Base-by-base conservation (phyloP, 257 asterid genomes). In the Marsdenia floribunda region DNA sequence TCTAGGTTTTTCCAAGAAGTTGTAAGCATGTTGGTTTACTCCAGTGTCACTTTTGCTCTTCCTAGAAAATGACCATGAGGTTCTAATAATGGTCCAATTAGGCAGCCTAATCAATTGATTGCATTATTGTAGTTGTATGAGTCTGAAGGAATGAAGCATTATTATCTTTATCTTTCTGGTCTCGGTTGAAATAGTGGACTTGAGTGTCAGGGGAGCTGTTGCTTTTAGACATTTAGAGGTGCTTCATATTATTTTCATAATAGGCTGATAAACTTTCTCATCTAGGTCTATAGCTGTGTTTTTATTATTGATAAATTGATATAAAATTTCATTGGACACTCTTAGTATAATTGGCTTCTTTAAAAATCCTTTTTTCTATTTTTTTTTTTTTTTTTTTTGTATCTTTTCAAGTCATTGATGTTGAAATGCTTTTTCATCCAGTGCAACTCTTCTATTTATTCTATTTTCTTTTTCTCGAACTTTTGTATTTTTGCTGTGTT, bases 111-210 rank as follows among this genome's bases (percentile, higher is more conserved):
- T 22, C 60, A 46, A 38, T 38, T 63, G 35, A 58, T 38, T 72
- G 42, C 2, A 49, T 3, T 42, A 60, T 42, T n/a, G n/a, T 60
- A 59, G 26, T 35, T 60, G 19, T 60, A 44, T 26, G 5, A 44
- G 63, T n/a, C 44, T 73, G 76, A 55, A 55, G 61, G 22, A 55
- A 57, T n/a, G 33, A 57, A 57, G 64, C 14, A 22, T 57, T 22
- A 22, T 10, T 29, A 22, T 8, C 64, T 57, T 57, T 13, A 57
- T 57, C 64, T 57, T 57, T 57, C 33, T 57, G 64, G 33, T 55
- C 16, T n/a, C 64, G 21, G 33, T 57, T n/a, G 14, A 57, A n/a
- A 12, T 57, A n/a, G 64, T 22, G 64, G 5, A 57, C 4, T 57
- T n/a, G 64, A 57, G 64, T n/a, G 14, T 57, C 64, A 5, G 64